Percentiles rank a stretch among this genome's conserved stretches.
These are phyloP conservation scores for Cyclotella kingstonii DNA, from an alignment of 108 stramenopile species.

Conservation along the genomic window DNA sequence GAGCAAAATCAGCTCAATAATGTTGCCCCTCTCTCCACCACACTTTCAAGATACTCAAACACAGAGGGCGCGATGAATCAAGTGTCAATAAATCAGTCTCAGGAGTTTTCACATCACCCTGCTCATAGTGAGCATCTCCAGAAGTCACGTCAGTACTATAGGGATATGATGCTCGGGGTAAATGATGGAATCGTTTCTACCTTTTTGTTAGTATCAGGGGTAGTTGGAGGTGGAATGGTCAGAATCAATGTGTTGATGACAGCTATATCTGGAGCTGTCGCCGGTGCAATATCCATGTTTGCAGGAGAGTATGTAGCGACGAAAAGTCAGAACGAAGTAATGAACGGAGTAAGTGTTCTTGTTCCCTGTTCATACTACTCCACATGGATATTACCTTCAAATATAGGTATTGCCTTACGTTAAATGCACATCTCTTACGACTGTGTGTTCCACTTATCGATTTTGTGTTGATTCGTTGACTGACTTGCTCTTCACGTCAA, in stretches of 20 bases:
- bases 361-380: background rate
- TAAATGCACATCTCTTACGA: background rate
- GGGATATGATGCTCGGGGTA: conserved; percentile 76
- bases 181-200: conserved; percentile 81
- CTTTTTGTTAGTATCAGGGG: conserved; percentile 72
- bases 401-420: too few relatives aligned
- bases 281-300: conserved; percentile 74
- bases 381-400: too few relatives aligned
- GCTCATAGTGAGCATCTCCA: conserved; percentile 55
- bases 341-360: conserved; percentile 41
- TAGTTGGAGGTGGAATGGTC: conserved; percentile 65
- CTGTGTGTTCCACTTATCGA: background rate
- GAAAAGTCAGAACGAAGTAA: conserved; percentile 78
- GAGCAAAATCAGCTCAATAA: too few relatives aligned
- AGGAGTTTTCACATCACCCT: conserved; percentile 14
- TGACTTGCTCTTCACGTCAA: background rate
- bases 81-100: too few relatives aligned
- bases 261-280: conserved; percentile 68
- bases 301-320: conserved; percentile 82
- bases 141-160: conserved; percentile 72
- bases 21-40: too few relatives aligned
- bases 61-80: too few relatives aligned
- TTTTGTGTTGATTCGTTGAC: background rate
- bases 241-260: conserved; percentile 62
- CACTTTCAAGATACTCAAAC: too few relatives aligned